Evolutionary conservation across 1,284 basidiomycete species (phyloP), one percentile per base, ranked within the genome.

Genomic region (Mixia osmundae): DNA sequence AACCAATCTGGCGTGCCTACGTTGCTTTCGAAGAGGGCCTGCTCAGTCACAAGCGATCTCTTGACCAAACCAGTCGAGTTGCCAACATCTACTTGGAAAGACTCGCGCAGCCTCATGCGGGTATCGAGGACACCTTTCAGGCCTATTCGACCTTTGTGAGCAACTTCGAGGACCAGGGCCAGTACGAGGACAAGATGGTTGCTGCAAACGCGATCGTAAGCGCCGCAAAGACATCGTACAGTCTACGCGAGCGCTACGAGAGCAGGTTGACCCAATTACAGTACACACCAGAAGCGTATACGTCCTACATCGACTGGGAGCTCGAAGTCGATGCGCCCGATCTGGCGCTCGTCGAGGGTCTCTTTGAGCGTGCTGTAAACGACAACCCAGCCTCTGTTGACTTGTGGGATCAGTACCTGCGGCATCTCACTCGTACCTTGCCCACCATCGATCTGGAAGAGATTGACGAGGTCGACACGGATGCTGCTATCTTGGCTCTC

Each of bases 121-220:
- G 30, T 14, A 64, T 72, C 36, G 75, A 79, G 25, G 67, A 74
- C 14, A 85, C 80, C 0, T 72, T 74, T 38, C 70, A 78, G 48
- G 62, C 67, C 2, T 91, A 85, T 53, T 89, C 83, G 2, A 68
- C 72, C 0, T 89, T 87, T 56, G 76, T 79, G 14, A 79, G 79
- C 0, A 65, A 67, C 27, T 65, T 75, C 55, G 69, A 70, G 41
- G 64, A 71, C n/a, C 62, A 72, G 0, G 57, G 66, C 12, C 65
- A 72, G 37, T 94, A 94, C 50, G 80, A 87, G 52, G 50, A 58
- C 0, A 57, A 73, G 6, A 64, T 91, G 29, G 66, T 87, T 12
- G 55, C 66, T 2, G 78, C 77, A 1, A 79, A 78, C 18, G 74
- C 76, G 53, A 24, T 44, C 18, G 48, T 43, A 32, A 37, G 34